Evolutionary conservation across 768 basidiomycete species (phyloP).

Genomic region (Botryobasidium botryosum): DNA sequence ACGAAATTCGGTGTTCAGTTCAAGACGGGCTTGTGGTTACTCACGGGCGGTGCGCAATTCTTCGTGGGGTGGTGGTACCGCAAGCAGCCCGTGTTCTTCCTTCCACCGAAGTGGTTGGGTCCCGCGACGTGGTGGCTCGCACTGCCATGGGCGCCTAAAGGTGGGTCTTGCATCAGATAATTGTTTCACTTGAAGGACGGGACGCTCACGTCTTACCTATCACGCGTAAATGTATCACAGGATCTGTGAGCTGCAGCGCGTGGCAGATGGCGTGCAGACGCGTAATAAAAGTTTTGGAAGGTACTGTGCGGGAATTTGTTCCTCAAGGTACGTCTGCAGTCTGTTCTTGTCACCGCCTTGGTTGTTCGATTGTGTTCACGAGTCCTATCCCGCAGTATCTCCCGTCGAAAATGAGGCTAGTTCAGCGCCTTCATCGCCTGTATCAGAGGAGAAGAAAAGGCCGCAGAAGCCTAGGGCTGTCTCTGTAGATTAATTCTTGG

Average conservation of each 20-base stretch:
- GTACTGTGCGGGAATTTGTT: slow-evolving; percentile 45
- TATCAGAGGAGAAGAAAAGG: no score
- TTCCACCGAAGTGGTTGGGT: slow-evolving; percentile 82
- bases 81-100: slow-evolving; percentile 78
- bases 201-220: not conserved
- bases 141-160: slow-evolving; percentile 79
- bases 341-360: no score
- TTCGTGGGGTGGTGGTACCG: slow-evolving; percentile 84
- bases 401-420: no score
- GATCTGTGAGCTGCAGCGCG: slow-evolving; percentile 79
- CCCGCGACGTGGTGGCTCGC: slow-evolving; percentile 77
- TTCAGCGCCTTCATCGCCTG: no score
- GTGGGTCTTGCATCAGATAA: slow-evolving; percentile 27
- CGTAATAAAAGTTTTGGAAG: slow-evolving; percentile 63
- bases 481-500: no score
- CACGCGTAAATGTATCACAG: no score
- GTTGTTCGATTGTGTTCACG: no score
- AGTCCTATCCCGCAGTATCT: no score
- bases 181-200: slow-evolving; percentile 3
- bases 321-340: slow-evolving; percentile 5
- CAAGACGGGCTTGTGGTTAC: slow-evolving; percentile 54
- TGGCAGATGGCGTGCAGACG: slow-evolving; percentile 93
- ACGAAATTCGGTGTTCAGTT: slow-evolving; percentile 53
- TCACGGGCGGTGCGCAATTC: slow-evolving; percentile 80
- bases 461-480: no score